phyloP scores from a whole-genome alignment of 495 filamentous ascomycete species.

The Penicillium tannophilum region DNA sequence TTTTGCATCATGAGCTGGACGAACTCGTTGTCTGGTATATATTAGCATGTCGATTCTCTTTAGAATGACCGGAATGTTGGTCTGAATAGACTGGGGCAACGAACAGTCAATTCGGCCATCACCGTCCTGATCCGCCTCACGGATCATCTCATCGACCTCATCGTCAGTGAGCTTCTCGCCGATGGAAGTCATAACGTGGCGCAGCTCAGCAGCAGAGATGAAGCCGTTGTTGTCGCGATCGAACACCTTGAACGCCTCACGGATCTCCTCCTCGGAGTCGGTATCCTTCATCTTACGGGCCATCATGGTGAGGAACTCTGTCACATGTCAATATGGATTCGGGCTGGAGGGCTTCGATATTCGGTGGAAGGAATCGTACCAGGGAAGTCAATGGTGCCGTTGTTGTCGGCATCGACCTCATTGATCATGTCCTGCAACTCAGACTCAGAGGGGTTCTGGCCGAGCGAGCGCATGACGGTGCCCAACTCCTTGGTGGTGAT shows the following conservation, averaged over 20 bases:
- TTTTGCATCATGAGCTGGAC: constrained; percentile 99
- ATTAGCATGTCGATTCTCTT: not conserved
- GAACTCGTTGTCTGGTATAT: constrained; percentile 91
- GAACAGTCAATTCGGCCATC: constrained; percentile 96
- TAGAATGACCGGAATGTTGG: not conserved
- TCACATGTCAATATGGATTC: constrained; percentile 16
- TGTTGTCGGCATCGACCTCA: constrained; percentile 99
- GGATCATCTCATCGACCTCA: constrained; percentile 99
- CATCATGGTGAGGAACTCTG: constrained; percentile 99
- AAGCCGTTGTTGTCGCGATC: constrained; percentile 99
- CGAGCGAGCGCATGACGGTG: constrained; percentile 99
- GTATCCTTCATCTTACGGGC: constrained; percentile 99
- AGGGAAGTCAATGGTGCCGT: constrained; percentile 98
- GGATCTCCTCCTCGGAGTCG: constrained; percentile 98
- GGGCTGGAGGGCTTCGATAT: not conserved
- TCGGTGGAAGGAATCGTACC: constrained; percentile 53
- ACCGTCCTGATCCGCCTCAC: constrained; percentile 98
- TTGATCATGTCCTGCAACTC: constrained; percentile 99
- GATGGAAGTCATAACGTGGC: constrained; percentile 99
- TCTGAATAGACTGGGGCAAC: constrained; percentile 14
- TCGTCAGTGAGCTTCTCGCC: constrained; percentile 99
- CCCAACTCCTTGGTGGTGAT: constrained; percentile 99
- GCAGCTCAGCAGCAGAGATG: constrained; percentile 95
- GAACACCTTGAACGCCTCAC: constrained; percentile 94
- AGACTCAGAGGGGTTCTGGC: constrained; percentile 98